Conservation (phyloP, 2,329 filamentous ascomycete genomes). For the Fragosphaeria purpurea region DNA sequence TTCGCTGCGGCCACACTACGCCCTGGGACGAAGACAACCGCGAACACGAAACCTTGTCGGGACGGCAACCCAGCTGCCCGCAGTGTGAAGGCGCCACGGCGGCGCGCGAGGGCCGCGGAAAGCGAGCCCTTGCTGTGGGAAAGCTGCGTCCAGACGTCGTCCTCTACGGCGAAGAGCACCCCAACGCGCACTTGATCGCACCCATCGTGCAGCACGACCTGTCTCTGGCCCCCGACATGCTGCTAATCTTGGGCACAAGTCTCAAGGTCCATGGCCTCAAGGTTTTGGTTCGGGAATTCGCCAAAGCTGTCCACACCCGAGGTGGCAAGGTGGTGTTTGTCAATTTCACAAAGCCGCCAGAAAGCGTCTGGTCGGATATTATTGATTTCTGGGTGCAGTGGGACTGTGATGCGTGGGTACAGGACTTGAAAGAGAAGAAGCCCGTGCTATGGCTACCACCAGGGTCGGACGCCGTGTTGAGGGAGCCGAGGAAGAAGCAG, state of each 20-base stretch:
- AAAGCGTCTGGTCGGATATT: constrained; percentile 62
- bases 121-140: constrained; percentile 56
- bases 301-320: constrained; percentile 57
- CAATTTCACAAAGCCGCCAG: constrained; percentile 61
- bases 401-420: constrained; percentile 67
- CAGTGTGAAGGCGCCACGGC: constrained; percentile 53
- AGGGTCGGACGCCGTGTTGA: constrained; percentile 22
- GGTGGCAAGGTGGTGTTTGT: constrained; percentile 63
- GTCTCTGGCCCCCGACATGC: constrained; percentile 51
- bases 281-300: constrained; percentile 60
- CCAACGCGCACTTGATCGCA: constrained; percentile 56
- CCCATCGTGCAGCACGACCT: constrained; percentile 60
- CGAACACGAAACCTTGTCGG: constrained; percentile 47
- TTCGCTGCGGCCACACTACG: constrained; percentile 46
- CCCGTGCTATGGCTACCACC: constrained; percentile 50
- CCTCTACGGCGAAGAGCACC: constrained; percentile 64
- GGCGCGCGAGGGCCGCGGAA: constrained; percentile 53
- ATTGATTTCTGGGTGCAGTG: constrained; percentile 67
- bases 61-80: constrained; percentile 57
- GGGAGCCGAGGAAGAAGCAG: constrained; percentile 27
- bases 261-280: constrained; percentile 63
- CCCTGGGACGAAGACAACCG: constrained; percentile 50
- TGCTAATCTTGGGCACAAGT: constrained; percentile 62
- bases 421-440: constrained; percentile 48
- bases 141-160: constrained; percentile 64